Conservation (phyloP, 176 grass and related monocot species). For the Juncus inflexus region DNA sequence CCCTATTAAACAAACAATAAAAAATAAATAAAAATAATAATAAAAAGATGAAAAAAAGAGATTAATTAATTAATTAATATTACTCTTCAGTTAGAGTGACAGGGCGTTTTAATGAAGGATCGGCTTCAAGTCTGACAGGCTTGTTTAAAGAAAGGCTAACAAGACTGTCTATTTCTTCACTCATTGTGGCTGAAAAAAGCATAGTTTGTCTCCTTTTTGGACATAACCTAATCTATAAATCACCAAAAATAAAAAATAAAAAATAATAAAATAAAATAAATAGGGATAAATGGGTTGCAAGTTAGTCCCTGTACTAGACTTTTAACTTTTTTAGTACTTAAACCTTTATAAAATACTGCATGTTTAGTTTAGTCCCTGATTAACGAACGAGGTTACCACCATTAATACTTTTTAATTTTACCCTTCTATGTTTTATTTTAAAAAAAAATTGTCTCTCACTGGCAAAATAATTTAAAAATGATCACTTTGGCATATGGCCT, state of each 20-base stretch:
- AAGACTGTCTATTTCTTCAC: slow-evolving; percentile 73
- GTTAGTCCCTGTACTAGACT: too few species aligned
- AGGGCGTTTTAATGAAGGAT: slow-evolving; percentile 75
- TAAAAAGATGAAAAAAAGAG: slow-evolving; percentile 15
- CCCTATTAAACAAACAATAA: slow-evolving; percentile 35
- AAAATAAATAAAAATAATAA: slow-evolving; percentile 26
- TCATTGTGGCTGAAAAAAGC: slow-evolving; percentile 99
- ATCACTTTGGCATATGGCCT: too few species aligned
- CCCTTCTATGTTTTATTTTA: too few species aligned
- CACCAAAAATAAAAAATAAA: slow-evolving; percentile 12
- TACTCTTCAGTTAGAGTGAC: slow-evolving; percentile 89
- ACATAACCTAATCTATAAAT: slow-evolving; percentile 75
- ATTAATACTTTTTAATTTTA: too few species aligned
- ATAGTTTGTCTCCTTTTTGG: slow-evolving; percentile 89
- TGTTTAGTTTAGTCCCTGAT: too few species aligned
- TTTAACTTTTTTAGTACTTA: too few species aligned
- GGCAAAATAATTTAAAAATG: too few species aligned
- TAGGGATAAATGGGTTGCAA: too few species aligned
- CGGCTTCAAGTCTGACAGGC: slow-evolving; percentile 82
- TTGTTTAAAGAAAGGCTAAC: slow-evolving; percentile 89
- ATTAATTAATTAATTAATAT: slow-evolving; percentile 10
- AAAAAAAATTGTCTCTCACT: too few species aligned
- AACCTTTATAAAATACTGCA: too few species aligned
- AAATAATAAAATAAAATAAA: slow-evolving; percentile 18
- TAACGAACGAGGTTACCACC: too few species aligned